Evolutionary conservation across 139 green algal species (phyloP).

Genomic region (Chlamydomonas urium): DNA sequence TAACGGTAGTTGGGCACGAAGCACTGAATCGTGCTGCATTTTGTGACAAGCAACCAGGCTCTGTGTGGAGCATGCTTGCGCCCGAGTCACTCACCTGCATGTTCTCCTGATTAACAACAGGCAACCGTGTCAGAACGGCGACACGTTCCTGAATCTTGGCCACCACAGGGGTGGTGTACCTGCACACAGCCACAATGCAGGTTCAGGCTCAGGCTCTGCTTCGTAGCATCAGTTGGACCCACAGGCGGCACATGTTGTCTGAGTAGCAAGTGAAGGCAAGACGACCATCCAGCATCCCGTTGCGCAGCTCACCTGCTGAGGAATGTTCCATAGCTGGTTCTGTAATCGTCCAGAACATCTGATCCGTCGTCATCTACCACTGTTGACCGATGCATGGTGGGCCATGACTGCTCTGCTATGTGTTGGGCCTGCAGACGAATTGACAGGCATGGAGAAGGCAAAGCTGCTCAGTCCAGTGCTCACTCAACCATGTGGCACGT

Average conservation of each 20-base stretch:
- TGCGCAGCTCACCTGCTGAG: neutral
- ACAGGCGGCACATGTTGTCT: too few relatives aligned
- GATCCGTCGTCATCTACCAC: conserved; percentile 29
- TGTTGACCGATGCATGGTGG: conserved; percentile 10
- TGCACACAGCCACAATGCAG: too few relatives aligned
- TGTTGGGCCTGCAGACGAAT: neutral
- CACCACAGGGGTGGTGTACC: conserved; percentile 17
- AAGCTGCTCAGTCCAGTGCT: too few relatives aligned
- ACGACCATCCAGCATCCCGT: neutral
- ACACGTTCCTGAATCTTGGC: conserved; percentile 19
- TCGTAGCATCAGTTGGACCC: too few relatives aligned
- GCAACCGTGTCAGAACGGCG: conserved; percentile 14
- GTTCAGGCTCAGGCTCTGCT: too few relatives aligned
- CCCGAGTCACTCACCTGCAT: conserved; percentile 35
- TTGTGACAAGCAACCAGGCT: too few relatives aligned
- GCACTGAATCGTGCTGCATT: too few relatives aligned
- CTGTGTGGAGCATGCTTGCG: too few relatives aligned
- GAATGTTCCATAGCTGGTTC: conserved; percentile 36
- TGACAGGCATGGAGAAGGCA: too few relatives aligned
- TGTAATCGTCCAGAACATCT: conserved; percentile 19
- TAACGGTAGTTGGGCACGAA: too few relatives aligned
- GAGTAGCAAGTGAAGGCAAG: neutral
- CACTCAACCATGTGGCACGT: too few relatives aligned
- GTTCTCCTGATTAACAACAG: conserved; percentile 27
- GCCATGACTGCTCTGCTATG: conserved; percentile 8